Percentiles rank a stretch among this genome's conserved stretches.
Conservation (phyloP, 345 rosid genomes). For the Gossypium mustelinum region DNA sequence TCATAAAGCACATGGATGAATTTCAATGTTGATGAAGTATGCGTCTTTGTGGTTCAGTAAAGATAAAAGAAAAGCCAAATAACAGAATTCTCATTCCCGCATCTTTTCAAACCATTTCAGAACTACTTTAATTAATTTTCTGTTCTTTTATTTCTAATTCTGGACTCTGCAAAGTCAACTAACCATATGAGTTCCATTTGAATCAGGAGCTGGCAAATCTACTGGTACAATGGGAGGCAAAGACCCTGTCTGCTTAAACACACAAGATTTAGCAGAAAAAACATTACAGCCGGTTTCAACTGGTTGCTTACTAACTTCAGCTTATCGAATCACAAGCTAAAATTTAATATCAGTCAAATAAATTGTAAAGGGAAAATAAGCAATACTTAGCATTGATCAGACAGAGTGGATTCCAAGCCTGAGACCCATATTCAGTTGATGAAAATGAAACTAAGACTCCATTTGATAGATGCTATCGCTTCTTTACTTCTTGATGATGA, state of each 20-base stretch:
- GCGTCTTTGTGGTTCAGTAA: not conserved
- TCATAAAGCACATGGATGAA: no score
- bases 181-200: conserved; percentile 53
- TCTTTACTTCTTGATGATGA: not conserved
- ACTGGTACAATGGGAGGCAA: conserved; percentile 42
- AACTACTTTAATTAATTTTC: not conserved
- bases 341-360: not conserved
- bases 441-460: not conserved
- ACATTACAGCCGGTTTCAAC: conserved; percentile 3
- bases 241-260: conserved; percentile 41
- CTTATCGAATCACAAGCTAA: not conserved
- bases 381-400: not conserved
- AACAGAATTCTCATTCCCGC: not conserved
- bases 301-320: not conserved
- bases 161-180: conserved; percentile 16
- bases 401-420: not conserved
- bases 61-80: not conserved
- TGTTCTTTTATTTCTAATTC: not conserved
- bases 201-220: conserved; percentile 30
- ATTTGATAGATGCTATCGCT: not conserved
- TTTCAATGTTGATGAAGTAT: not conserved
- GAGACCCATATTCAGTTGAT: not conserved
- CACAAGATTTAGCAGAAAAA: not conserved
- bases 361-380: not conserved
- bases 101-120: not conserved